A percentile compares a stretch with the other conserved stretches of the same genome.
Conservation (phyloP, 2,329 filamentous ascomycete species). For the Fonsecaea nubica region DNA sequence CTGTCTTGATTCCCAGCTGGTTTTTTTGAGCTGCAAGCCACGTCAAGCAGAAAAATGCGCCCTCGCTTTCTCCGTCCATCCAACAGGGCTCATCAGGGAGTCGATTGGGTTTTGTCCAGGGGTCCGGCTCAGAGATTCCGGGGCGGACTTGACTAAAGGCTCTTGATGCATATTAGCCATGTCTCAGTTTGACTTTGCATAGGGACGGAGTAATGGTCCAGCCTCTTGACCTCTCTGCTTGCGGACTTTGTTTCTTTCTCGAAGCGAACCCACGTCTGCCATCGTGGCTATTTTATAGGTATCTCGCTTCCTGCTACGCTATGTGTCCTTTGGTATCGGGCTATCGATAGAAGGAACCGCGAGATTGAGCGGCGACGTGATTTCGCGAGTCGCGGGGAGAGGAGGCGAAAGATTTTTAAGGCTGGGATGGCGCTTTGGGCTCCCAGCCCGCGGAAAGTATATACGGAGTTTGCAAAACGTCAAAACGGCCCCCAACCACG, state of each 20-base stretch:
- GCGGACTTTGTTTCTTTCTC: conserved; percentile 1
- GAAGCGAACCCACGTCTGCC: not conserved
- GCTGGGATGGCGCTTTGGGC: not conserved
- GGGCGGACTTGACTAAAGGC: conserved; percentile 1
- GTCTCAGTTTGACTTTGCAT: conserved; percentile 11
- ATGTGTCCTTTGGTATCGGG: not conserved
- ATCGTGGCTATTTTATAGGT: not conserved
- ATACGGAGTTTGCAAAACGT: not conserved
- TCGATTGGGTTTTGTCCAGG: not conserved
- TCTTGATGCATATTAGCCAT: conserved; percentile 13
- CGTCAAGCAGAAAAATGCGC: not conserved
- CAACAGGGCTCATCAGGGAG: not conserved
- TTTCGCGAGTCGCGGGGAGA: not conserved
- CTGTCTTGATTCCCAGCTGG: conserved; percentile 2
- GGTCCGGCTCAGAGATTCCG: conserved; percentile 6
- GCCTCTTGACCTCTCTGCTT: not conserved
- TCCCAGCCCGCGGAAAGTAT: not conserved
- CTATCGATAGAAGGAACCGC: not conserved
- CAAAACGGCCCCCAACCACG: not conserved
- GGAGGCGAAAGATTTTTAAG: conserved; percentile 10
- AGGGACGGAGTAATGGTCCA: not conserved
- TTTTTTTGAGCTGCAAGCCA: conserved; percentile 6
- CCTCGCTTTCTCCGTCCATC: conserved; percentile 2
- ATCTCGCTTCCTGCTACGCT: conserved; percentile 9
- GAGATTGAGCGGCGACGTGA: conserved; percentile 1